Conservation (phyloP, 2,329 filamentous ascomycete species). For the Calonectria multiphialidica region DNA sequence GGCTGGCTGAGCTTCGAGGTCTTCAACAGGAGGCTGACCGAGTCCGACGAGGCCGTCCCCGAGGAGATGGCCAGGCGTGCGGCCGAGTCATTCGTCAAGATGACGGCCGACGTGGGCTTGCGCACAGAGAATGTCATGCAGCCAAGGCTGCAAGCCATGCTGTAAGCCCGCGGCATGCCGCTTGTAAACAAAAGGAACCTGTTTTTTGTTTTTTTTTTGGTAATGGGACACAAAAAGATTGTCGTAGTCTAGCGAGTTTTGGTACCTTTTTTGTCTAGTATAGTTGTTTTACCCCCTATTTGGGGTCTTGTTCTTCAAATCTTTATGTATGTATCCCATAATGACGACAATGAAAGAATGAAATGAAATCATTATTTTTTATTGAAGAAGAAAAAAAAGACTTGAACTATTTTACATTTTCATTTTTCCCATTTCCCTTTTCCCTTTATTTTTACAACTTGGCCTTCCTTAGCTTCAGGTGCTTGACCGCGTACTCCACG, state of each 20-base stretch:
- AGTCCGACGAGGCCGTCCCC: conserved; percentile 72
- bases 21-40: conserved; percentile 60
- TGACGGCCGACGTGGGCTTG: conserved; percentile 53
- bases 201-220: neutral
- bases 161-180: conserved; percentile 36
- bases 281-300: neutral
- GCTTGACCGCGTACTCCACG: conserved; percentile 64
- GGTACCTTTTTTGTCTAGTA: neutral
- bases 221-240: neutral
- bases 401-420: neutral
- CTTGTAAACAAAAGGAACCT: neutral
- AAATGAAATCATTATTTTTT: neutral
- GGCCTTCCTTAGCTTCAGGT: conserved; percentile 56
- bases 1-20: conserved; percentile 81
- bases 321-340: neutral
- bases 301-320: neutral
- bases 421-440: neutral
- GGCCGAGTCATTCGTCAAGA: conserved; percentile 63
- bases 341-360: conserved; percentile 1
- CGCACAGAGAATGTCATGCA: conserved; percentile 37
- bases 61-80: conserved; percentile 67
- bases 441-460: conserved; percentile 17
- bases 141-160: conserved; percentile 48
- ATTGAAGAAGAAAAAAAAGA: neutral
- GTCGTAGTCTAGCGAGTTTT: conserved; percentile 1